These are phyloP conservation scores for Mucor mucedo DNA, from an alignment of 371 early-diverging fungal species.

Conservation along the genomic window DNA sequence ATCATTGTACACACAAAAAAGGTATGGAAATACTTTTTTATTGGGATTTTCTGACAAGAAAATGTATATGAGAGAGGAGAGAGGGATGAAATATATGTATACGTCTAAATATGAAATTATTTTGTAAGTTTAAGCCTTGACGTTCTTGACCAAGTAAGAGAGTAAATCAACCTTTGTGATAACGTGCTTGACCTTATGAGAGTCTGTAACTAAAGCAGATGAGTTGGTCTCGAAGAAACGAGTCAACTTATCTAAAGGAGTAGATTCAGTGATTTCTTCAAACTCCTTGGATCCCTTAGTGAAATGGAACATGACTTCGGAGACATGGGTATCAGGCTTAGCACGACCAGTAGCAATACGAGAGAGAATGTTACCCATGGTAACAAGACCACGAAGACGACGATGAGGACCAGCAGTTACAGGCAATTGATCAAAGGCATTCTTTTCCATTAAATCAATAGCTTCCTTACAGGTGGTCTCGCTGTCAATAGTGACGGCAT, in stretches of 20 bases:
- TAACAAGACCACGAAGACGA: slow-evolving; percentile 82
- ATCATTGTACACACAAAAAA: too few species aligned
- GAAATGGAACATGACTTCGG: slow-evolving; percentile 87
- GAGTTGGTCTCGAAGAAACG: slow-evolving; percentile 92
- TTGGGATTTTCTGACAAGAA: background rate
- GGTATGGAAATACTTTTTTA: too few species aligned
- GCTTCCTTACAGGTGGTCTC: slow-evolving; percentile 79
- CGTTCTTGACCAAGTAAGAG: slow-evolving; percentile 72
- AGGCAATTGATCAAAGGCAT: slow-evolving; percentile 95
- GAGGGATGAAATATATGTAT: background rate
- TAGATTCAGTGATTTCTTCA: slow-evolving; percentile 81
- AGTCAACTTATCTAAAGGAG: slow-evolving; percentile 81
- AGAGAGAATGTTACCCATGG: slow-evolving; percentile 83
- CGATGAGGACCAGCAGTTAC: slow-evolving; percentile 72
- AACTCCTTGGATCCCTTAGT: slow-evolving; percentile 68
- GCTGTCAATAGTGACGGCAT: slow-evolving; percentile 79
- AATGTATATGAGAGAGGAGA: background rate
- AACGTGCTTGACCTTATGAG: slow-evolving; percentile 76
- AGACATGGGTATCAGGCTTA: slow-evolving; percentile 68
- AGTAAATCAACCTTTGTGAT: slow-evolving; percentile 93
- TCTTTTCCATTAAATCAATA: slow-evolving; percentile 82
- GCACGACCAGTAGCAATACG: slow-evolving; percentile 79
- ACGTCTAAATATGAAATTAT: background rate
- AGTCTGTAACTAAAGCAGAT: slow-evolving; percentile 88
- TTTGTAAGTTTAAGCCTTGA: slow-evolving; percentile 13